These are phyloP conservation scores for Tolypocladium cylindrosporum DNA, from an alignment of 2,329 filamentous ascomycete species.

Conservation along the genomic window DNA sequence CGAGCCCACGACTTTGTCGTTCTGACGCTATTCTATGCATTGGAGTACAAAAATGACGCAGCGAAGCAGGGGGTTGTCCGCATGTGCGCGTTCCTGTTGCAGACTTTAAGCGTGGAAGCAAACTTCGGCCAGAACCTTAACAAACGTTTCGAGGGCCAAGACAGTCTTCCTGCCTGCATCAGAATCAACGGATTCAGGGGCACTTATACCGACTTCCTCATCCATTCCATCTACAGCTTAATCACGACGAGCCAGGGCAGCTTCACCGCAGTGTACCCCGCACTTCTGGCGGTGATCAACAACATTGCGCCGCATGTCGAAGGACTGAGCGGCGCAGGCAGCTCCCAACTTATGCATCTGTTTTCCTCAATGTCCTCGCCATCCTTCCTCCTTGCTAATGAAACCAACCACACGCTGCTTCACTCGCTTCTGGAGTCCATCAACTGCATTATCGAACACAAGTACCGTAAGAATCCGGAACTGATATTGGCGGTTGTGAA, in stretches of 20 bases:
- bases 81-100: constrained; percentile 95
- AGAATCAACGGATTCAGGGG: constrained; percentile 77
- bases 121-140: constrained; percentile 88
- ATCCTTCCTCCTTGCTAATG: constrained; percentile 84
- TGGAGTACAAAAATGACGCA: constrained; percentile 77
- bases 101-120: constrained; percentile 87
- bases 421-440: constrained; percentile 78
- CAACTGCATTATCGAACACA: constrained; percentile 82
- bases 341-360: constrained; percentile 75
- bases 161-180: constrained; percentile 74
- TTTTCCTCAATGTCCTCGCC: constrained; percentile 90
- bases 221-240: constrained; percentile 88
- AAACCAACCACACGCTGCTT: constrained; percentile 76
- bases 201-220: constrained; percentile 86
- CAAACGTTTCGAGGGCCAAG: constrained; percentile 78
- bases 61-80: constrained; percentile 86
- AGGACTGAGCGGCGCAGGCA: constrained; percentile 62
- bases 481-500: constrained; percentile 72
- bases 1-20: constrained; percentile 88
- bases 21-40: constrained; percentile 81
- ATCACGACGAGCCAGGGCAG: constrained; percentile 88
- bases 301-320: constrained; percentile 84
- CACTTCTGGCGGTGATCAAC: constrained; percentile 82
- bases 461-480: constrained; percentile 71
- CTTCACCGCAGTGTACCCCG: constrained; percentile 83